Evolutionary conservation across 106 monocot species (phyloP), one percentile per base, ranked within the genome.

Genomic region (Gastrodia elata): DNA sequence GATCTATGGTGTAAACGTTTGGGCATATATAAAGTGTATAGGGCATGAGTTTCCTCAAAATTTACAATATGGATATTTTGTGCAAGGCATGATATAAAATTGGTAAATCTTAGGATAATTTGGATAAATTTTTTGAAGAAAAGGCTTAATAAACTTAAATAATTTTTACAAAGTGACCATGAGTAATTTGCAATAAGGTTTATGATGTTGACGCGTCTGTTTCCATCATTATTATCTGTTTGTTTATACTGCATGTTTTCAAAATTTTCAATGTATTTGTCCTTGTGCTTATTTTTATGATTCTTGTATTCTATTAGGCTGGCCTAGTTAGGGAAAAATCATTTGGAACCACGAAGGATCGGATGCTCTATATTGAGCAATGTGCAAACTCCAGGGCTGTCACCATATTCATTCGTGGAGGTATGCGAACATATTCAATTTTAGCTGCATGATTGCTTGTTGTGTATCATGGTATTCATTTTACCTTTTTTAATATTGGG

Each of bases 371-470:
- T 56, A 97, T 97, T 80, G 97, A 97, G 59, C 72, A 86, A 69
- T 97, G 97, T 79, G 92, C 97, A 71, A 97, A 97, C 79, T 97
- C 97, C 18, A 93, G 77, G 80, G 97, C 97, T 44, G 97, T 97
- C 18, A 97, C 97, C 38, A 85, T 97, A 49, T 97, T 97, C 80
- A 97, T 97, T 42, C 92, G 97, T 73, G 97, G 93, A 41, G 97
- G 97, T 97, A 87, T 64, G 82, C 74, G 11, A 27, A 18, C 67
- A 67, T 67, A 37, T 35, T 67, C 61, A 61, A 61, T 61, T 28
- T 61, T 52, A 52, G 18, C 22, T n/a, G 1, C 52, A n/a, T n/a
- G 20, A n/a, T 7, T 52, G 20, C 11, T 28, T 59, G 13, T 61
- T 61, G 61, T 61, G 61, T 30, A 32, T 32, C 22, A 32, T 0